Evolutionary conservation across 768 basidiomycete genomes (phyloP).

Genomic region (Hericium coralloides): DNA sequence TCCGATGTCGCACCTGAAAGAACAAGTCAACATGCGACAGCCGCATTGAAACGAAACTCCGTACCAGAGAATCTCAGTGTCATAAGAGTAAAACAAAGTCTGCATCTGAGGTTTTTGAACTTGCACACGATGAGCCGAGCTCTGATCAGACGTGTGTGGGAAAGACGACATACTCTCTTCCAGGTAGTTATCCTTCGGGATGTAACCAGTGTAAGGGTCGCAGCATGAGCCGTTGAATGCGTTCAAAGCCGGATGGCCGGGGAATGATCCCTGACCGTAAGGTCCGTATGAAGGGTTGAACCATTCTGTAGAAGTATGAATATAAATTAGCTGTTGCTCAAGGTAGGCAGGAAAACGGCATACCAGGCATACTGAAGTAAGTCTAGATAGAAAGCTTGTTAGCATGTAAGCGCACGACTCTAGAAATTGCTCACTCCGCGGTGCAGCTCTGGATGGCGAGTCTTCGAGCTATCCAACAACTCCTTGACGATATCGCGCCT

Average conservation of each 20-base stretch:
- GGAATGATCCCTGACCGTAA: constrained; percentile 42
- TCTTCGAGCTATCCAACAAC: not conserved
- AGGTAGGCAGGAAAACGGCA: not conserved
- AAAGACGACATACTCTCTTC: constrained; percentile 39
- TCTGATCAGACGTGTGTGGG: constrained; percentile 1
- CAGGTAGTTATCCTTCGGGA: constrained; percentile 42
- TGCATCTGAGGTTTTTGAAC: constrained; percentile 44
- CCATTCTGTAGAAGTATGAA: constrained; percentile 22
- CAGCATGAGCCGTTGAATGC: constrained; percentile 23
- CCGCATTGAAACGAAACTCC: not conserved
- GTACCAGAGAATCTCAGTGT: constrained; percentile 12
- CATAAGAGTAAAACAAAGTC: not conserved
- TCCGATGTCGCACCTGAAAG: constrained; percentile 36
- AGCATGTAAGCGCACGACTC: not conserved
- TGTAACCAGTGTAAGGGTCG: constrained; percentile 46
- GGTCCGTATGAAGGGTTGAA: constrained; percentile 43
- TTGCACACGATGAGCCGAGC: constrained; percentile 31
- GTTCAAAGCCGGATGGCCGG: constrained; percentile 44
- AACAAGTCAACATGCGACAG: constrained; percentile 29
- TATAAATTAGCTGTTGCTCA: not conserved
- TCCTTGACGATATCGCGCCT: not conserved
- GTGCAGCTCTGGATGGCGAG: not conserved
- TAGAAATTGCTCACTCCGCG: not conserved
- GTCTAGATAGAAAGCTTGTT: not conserved
- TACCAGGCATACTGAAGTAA: not conserved